Conservation (phyloP, 1,139 yeast species). For the Nakaseomyces glabratus region DNA sequence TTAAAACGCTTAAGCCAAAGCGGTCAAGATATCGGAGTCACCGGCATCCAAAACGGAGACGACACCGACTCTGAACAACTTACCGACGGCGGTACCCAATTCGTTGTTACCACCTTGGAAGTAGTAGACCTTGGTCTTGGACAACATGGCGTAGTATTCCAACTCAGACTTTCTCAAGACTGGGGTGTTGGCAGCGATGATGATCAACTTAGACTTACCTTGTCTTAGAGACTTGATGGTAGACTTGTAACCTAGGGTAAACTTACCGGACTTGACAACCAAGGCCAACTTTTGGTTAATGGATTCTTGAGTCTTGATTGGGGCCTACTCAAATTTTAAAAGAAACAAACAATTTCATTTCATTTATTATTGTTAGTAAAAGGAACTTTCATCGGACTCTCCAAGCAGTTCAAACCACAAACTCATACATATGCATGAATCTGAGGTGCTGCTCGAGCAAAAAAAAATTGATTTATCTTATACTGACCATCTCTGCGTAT, state of each 20-base stretch:
- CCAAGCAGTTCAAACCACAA: slow-evolving; percentile 6
- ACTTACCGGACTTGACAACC: slow-evolving; percentile 98
- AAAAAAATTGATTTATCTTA: slow-evolving; percentile 17
- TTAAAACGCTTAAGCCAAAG: slow-evolving; percentile 29
- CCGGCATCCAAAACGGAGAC: slow-evolving; percentile 95
- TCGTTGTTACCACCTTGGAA: slow-evolving; percentile 99
- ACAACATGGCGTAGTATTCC: slow-evolving; percentile 99
- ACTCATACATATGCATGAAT: neutral
- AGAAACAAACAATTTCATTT: slow-evolving; percentile 5
- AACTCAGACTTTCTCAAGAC: slow-evolving; percentile 99
- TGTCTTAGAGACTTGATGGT: slow-evolving; percentile 97
- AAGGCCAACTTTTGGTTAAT: slow-evolving; percentile 98
- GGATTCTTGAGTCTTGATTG: slow-evolving; percentile 82
- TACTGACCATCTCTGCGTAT: slow-evolving; percentile 97
- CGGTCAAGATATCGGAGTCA: slow-evolving; percentile 92
- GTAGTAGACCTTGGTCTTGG: slow-evolving; percentile 94
- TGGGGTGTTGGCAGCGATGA: slow-evolving; percentile 99
- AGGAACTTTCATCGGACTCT: too few relatives aligned
- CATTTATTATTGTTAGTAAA: slow-evolving; percentile 5
- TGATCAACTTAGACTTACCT: slow-evolving; percentile 97
- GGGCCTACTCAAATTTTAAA: slow-evolving; percentile 54
- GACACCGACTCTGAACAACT: slow-evolving; percentile 99
- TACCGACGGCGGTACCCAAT: slow-evolving; percentile 99
- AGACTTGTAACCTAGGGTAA: slow-evolving; percentile 99
- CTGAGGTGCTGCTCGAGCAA: neutral